Conservation (phyloP, 2,329 filamentous ascomycete genomes). For the Colletotrichum orchidophilum region DNA sequence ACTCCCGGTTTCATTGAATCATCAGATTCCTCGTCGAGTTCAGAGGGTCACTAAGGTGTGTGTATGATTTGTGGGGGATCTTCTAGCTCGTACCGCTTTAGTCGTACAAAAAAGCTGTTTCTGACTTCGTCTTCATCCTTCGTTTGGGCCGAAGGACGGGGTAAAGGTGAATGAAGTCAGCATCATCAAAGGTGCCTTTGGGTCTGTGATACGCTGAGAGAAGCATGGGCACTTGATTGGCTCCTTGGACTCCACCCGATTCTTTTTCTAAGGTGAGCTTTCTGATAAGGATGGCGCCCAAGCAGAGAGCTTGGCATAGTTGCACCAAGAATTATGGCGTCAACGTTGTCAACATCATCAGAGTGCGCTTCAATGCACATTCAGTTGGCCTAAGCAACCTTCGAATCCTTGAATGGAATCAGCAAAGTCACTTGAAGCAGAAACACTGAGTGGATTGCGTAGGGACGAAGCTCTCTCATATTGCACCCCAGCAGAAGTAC, state of each 20-base stretch:
- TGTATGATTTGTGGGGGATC: conserved; percentile 10
- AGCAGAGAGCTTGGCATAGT: neutral
- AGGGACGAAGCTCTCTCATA: neutral
- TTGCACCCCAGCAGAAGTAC: neutral
- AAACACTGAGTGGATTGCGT: neutral
- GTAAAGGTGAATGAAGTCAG: neutral
- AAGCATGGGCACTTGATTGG: neutral
- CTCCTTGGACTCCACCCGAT: neutral
- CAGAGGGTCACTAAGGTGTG: conserved; percentile 1
- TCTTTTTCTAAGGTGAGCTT: neutral
- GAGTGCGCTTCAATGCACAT: neutral
- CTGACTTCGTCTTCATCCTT: neutral
- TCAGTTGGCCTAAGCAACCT: neutral
- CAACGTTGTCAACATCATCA: neutral
- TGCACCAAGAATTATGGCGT: neutral
- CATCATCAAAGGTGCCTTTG: neutral
- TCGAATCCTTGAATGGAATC: neutral
- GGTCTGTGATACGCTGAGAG: neutral
- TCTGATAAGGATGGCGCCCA: neutral
- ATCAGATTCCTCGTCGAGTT: neutral
- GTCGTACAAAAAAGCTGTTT: neutral
- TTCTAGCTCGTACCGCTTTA: neutral
- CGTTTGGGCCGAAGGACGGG: neutral
- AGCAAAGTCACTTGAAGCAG: neutral
- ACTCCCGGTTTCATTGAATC: neutral